A percentile compares a stretch with the other conserved stretches of the same genome.
phyloP scores from a whole-genome alignment of 2,329 filamentous ascomycete genomes.

The Trichoderma brevicompactum region DNA sequence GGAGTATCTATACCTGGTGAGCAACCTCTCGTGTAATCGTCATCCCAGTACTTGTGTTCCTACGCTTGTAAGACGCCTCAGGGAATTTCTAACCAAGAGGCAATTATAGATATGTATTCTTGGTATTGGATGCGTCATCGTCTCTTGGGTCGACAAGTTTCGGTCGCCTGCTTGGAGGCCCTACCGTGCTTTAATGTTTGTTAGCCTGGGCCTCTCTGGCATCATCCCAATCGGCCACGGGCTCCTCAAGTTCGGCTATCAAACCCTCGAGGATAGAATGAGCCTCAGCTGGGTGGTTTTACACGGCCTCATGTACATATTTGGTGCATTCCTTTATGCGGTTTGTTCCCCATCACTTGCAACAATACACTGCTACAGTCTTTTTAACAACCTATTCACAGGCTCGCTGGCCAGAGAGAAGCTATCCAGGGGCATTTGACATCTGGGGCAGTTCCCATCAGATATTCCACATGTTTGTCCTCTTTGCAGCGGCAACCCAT shows the following conservation, averaged over 20 bases:
- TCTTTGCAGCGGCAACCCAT: conserved; percentile 81
- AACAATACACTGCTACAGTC: background rate
- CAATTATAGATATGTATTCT: conserved; percentile 71
- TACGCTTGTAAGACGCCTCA: too few species aligned
- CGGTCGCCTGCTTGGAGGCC: conserved; percentile 82
- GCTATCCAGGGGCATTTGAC: conserved; percentile 78
- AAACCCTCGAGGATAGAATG: conserved; percentile 71
- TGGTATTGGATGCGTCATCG: conserved; percentile 73
- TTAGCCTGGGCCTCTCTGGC: conserved; percentile 82
- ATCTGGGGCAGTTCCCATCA: conserved; percentile 94
- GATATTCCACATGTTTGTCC: conserved; percentile 89
- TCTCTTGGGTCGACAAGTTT: conserved; percentile 81
- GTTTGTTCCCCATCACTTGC: conserved; percentile 50
- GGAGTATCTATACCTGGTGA: conserved; percentile 75
- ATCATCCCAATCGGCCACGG: conserved; percentile 84
- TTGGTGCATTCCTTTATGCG: conserved; percentile 85
- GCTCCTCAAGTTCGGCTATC: conserved; percentile 66
- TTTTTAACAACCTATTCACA: conserved; percentile 38
- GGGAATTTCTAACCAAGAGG: conserved; percentile 29
- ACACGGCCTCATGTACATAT: conserved; percentile 82
- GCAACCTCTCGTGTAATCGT: conserved; percentile 35
- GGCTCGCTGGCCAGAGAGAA: conserved; percentile 81
- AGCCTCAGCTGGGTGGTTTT: conserved; percentile 79
- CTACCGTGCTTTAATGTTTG: conserved; percentile 87
- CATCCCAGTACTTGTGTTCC: background rate